phyloP scores from a whole-genome alignment of 768 basidiomycete species.

The Kwoniella sp. region DNA sequence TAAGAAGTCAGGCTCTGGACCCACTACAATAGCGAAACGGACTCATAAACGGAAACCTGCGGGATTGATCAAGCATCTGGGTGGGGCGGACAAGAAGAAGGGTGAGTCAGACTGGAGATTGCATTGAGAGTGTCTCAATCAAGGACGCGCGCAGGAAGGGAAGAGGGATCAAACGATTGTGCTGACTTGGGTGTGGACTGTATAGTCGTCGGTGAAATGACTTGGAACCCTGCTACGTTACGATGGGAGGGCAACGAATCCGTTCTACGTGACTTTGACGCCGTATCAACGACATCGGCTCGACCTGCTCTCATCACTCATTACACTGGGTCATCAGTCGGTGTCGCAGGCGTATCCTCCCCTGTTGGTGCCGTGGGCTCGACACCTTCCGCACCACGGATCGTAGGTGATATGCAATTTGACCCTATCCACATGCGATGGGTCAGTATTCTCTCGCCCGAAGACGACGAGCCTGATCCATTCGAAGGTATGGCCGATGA shows the following conservation, averaged over 20 bases:
- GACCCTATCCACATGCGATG: conserved; percentile 94
- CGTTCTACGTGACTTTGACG: conserved; percentile 84
- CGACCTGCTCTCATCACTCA: conserved; percentile 96
- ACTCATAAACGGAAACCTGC: conserved; percentile 28
- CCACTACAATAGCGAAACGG: conserved; percentile 1
- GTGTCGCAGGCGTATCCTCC: conserved; percentile 7
- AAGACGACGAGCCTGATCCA: conserved; percentile 93
- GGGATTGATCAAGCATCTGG: conserved; percentile 50
- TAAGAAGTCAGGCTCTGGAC: conserved; percentile 32
- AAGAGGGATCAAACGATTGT: too few species aligned
- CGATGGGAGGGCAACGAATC: conserved; percentile 99
- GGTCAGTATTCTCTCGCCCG: conserved; percentile 76
- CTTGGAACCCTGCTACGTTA: conserved; percentile 85
- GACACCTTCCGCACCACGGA: conserved; percentile 57
- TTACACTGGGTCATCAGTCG: conserved; percentile 76
- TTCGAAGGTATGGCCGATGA: conserved; percentile 91
- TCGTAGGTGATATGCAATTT: conserved; percentile 98
- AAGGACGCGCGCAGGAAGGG: too few species aligned
- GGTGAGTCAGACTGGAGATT: conserved; percentile 32
- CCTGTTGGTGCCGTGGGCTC: conserved; percentile 14
- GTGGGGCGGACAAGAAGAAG: conserved; percentile 50
- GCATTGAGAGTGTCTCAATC: background rate
- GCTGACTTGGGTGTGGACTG: background rate
- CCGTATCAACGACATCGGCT: conserved; percentile 69
- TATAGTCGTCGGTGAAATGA: conserved; percentile 91